Base-by-base conservation (phyloP, 345 rosid species). In the Zanthoxylum bungeanum region DNA sequence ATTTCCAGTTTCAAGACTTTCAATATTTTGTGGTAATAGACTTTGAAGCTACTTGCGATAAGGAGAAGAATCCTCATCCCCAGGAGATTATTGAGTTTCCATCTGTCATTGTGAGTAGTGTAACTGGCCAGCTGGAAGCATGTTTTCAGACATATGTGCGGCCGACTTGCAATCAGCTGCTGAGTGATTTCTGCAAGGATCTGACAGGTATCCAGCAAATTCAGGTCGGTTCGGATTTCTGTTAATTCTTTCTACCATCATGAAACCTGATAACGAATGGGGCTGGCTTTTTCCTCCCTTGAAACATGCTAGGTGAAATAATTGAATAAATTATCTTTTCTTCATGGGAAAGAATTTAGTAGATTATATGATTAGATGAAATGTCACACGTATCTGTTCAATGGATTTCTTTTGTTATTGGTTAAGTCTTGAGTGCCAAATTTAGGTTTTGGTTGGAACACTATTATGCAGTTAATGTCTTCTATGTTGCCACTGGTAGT, bases 41-140 rank as follows among this genome's bases (percentile, higher is more conserved):
- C 66, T 85, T 85, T 68, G 89, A 85, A 79, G 89, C 89, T 55
- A 85, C 89, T 19, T 85, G 89, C 28, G 86, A 83, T 72, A 85
- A 78, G 75, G 89, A 80, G 52, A 79, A 69, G 70, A 79, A 75
- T 46, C 85, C 79, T 62, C 83, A 81, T 72, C 89, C 86, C 2
- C 86, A 83, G 69, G 89, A 85, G 79, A 85, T 85, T 27, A 85
- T 85, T 9, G 89, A 85, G 83, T 85, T 85, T 55, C 89, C 89
- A n/a, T 83, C 89, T 39, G 86, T 85, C 34, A 68, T 85, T 7
- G 86, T 85, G 60, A 85, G 75, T 55, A 75, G 86, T 64, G 53
- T 70, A 57, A 83, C 89, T 34, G 89, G 86, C 62, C 82, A 79
- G 66, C 67, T 85, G 34, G 86, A 83, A 81, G 86, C 74, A 57